Evolutionary conservation across 148 eudicot species (phyloP).

Genomic region (Dianthus caryophyllus): DNA sequence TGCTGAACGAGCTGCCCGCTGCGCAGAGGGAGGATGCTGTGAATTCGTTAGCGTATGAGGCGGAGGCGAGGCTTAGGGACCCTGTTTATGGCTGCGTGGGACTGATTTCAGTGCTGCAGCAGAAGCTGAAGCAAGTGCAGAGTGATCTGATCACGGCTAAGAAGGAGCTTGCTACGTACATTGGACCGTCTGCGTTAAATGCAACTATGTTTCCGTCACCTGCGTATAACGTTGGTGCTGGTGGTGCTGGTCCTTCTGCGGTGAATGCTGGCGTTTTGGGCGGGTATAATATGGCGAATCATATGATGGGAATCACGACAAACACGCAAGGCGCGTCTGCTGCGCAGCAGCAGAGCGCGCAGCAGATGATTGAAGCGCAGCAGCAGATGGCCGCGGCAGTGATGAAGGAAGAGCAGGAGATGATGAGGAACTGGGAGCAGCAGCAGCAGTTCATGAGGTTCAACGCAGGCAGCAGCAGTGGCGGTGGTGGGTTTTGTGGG

Average conservation of each 20-base stretch:
- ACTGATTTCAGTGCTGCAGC: slow-evolving; percentile 59
- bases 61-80: slow-evolving; percentile 58
- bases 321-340: slow-evolving; percentile 11
- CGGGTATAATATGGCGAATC: slow-evolving; percentile 28
- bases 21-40: slow-evolving; percentile 72
- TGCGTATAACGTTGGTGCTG: slow-evolving; percentile 21
- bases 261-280: slow-evolving; percentile 10
- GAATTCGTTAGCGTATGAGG: slow-evolving; percentile 72
- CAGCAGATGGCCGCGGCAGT: slow-evolving; percentile 44
- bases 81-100: slow-evolving; percentile 91
- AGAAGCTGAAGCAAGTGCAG: slow-evolving; percentile 54
- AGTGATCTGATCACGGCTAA: slow-evolving; percentile 41
- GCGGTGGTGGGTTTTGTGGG: slow-evolving; percentile 13
- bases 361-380: slow-evolving; percentile 41
- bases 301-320: slow-evolving; percentile 32
- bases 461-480: slow-evolving; percentile 1
- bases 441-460: slow-evolving; percentile 45
- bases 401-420: slow-evolving; percentile 51
- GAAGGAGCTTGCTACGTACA: slow-evolving; percentile 50
- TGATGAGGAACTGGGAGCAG: slow-evolving; percentile 47
- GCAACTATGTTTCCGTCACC: slow-evolving; percentile 37
- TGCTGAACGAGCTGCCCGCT: slow-evolving; percentile 49
- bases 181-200: slow-evolving; percentile 55
- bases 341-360: slow-evolving; percentile 34
- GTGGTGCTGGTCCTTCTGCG: slow-evolving; percentile 20